These are phyloP conservation scores for Ensete ventricosum DNA, from an alignment of 176 grass and related monocot genomes.

Conservation along the genomic window DNA sequence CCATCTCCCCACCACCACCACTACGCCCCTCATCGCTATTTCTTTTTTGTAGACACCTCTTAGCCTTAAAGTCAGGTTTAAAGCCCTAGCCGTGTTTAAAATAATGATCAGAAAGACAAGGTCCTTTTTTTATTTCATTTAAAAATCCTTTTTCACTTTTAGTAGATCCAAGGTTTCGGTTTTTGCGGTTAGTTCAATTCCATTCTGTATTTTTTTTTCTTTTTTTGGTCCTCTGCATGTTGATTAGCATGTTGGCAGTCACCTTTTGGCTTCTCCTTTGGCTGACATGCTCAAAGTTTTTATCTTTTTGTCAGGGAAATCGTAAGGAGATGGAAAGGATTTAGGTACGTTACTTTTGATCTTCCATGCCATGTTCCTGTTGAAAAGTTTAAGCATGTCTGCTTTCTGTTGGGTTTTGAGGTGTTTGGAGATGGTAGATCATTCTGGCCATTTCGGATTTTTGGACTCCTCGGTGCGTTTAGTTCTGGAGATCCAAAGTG, in stretches of 20 bases:
- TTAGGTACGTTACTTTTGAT: neutral
- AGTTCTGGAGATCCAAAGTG: neutral
- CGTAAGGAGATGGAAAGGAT: neutral
- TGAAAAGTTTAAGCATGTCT: neutral
- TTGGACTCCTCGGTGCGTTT: neutral
- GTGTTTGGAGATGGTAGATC: neutral
- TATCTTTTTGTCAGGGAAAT: neutral
- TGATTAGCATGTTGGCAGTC: neutral
- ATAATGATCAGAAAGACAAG: conserved; percentile 1
- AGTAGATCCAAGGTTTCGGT: conserved; percentile 30
- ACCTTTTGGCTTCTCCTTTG: neutral
- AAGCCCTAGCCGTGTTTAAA: neutral
- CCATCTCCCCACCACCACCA: neutral
- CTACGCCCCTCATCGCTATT: too few relatives aligned
- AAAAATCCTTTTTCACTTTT: conserved; percentile 7
- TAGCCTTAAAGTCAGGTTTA: conserved; percentile 16
- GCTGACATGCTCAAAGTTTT: neutral
- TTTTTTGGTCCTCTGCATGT: conserved; percentile 12
- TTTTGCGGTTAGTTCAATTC: conserved; percentile 16
- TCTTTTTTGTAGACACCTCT: neutral
- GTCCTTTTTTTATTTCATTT: conserved; percentile 1
- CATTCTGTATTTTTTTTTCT: conserved; percentile 8
- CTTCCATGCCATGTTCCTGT: neutral
- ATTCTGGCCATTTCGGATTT: neutral
- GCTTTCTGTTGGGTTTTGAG: neutral